phyloP scores from a whole-genome alignment of 805 yeast species.

The Pichia gijzeniarum region DNA sequence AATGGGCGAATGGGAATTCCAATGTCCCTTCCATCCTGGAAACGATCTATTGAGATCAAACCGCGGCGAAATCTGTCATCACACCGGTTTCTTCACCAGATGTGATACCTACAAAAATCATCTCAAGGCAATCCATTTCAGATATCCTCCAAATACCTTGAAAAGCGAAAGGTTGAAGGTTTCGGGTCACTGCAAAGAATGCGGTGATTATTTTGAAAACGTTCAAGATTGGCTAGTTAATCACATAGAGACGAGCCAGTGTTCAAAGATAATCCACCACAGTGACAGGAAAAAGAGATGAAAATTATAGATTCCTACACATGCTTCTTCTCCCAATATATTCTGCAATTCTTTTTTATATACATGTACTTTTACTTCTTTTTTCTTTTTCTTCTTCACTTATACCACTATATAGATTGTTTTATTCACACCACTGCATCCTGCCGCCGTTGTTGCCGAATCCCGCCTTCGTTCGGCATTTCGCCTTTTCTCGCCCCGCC shows the following conservation, averaged over 20 bases:
- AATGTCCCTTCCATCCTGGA: constrained; percentile 61
- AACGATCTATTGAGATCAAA: constrained; percentile 2
- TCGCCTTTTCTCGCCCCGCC: no score
- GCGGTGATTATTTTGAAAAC: constrained; percentile 56
- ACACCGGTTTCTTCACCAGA: constrained; percentile 77
- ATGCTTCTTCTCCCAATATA: not conserved
- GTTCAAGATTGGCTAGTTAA: constrained; percentile 75
- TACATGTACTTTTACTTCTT: not conserved
- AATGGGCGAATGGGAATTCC: constrained; percentile 58
- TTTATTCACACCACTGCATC: no score
- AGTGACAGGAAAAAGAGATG: constrained; percentile 4
- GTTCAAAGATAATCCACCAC: constrained; percentile 25
- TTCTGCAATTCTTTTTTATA: not conserved
- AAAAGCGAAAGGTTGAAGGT: constrained; percentile 66
- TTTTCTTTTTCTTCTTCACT: not conserved
- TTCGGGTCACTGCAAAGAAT: constrained; percentile 71
- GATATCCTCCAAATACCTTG: constrained; percentile 80
- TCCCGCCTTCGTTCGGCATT: no score
- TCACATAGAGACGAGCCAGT: constrained; percentile 56
- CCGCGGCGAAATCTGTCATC: constrained; percentile 50
- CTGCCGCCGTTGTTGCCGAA: no score
- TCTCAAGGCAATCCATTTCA: constrained; percentile 81
- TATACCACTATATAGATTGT: no score
- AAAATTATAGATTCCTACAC: not conserved
- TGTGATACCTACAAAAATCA: constrained; percentile 93